Percentiles rank a stretch among this genome's conserved stretches.
Evolutionary conservation across 1,284 basidiomycete genomes (phyloP).

Genomic region (Cryptococcus sp.): DNA sequence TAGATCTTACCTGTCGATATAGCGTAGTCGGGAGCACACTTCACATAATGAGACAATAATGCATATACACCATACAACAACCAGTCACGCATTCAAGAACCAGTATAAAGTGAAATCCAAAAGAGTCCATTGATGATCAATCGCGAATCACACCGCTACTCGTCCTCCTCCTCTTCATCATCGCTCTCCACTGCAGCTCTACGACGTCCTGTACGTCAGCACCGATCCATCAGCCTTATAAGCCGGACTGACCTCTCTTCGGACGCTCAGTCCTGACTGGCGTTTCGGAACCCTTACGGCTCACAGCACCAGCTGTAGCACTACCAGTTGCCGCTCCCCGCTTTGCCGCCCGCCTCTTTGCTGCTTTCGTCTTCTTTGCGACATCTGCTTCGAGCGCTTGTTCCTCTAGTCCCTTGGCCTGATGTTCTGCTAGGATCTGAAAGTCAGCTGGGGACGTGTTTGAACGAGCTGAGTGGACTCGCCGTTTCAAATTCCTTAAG

Average conservation of each 20-base stretch:
- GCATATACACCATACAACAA: neutral
- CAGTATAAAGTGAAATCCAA: no score
- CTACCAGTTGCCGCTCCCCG: constrained; percentile 3
- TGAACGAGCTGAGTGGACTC: constrained; percentile 15
- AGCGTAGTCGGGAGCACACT: no score
- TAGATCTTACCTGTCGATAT: neutral
- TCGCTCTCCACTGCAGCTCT: constrained; percentile 6
- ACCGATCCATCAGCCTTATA: no score
- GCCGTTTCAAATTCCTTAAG: constrained; percentile 83
- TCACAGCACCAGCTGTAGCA: no score
- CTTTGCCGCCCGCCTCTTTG: constrained; percentile 58
- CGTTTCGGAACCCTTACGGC: neutral
- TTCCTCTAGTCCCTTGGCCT: constrained; percentile 82
- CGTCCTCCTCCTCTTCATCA: constrained; percentile 14
- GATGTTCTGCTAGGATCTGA: constrained; percentile 76
- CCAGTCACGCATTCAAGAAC: no score
- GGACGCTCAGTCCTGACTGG: neutral
- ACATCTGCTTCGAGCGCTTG: constrained; percentile 81
- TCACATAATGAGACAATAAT: neutral
- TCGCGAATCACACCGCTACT: neutral
- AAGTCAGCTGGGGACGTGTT: neutral
- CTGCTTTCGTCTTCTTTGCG: constrained; percentile 70
- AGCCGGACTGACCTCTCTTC: neutral
- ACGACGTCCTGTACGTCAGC: neutral
- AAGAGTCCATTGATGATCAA: no score